Evolutionary conservation across 1,284 basidiomycete species (phyloP).

Genomic region (Cronartium quercuum): DNA sequence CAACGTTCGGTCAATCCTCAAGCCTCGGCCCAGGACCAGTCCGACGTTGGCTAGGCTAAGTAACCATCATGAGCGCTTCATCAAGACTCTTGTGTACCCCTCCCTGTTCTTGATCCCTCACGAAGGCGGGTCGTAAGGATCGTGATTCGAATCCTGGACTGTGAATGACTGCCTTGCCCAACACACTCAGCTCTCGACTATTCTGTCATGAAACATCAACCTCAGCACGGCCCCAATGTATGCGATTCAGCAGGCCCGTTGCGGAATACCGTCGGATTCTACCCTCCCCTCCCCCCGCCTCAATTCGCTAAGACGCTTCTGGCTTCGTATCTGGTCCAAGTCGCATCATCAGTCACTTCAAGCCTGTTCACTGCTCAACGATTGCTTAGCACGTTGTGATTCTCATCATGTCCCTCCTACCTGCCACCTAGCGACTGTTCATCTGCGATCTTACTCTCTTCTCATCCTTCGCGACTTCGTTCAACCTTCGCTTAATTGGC

Average conservation of each 20-base stretch:
- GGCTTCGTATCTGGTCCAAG: not conserved
- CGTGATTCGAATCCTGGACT: not conserved
- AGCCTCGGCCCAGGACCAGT: not conserved
- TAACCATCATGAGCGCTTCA: not conserved
- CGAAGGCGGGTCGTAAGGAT: not conserved
- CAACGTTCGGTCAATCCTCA: not conserved
- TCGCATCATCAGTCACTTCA: constrained; percentile 1
- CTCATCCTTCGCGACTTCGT: not conserved
- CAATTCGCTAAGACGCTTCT: not conserved
- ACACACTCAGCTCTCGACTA: not conserved
- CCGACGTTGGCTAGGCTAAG: not conserved
- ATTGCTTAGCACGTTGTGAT: not conserved
- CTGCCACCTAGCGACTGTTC: no score
- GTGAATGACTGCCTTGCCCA: not conserved
- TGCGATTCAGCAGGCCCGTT: not conserved
- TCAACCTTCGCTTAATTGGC: not conserved
- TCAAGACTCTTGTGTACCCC: not conserved
- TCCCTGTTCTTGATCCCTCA: not conserved
- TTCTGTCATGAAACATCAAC: not conserved
- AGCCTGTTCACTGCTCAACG: not conserved
- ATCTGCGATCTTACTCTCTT: not conserved
- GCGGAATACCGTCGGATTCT: not conserved
- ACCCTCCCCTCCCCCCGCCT: not conserved
- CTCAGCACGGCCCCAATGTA: not conserved
- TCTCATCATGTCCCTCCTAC: not conserved